Evolutionary conservation across 164 flowering plant species (phyloP).

Genomic region (Nelumbo lutea): DNA sequence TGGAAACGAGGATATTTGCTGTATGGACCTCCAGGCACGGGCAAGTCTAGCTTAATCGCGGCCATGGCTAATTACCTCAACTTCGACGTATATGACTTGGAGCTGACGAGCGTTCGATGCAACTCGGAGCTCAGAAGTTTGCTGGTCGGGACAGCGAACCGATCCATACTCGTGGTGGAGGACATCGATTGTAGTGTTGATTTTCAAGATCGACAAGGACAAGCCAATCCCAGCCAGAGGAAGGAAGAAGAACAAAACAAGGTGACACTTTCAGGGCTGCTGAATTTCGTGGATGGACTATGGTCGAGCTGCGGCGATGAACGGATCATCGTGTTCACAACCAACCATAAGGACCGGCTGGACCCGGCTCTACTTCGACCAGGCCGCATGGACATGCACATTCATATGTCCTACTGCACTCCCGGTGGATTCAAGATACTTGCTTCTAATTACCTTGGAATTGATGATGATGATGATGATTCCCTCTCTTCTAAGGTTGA

Average conservation of each 20-base stretch:
- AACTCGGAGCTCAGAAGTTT: conserved; percentile 48
- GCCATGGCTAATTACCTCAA: conserved; percentile 69
- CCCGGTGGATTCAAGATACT: conserved; percentile 38
- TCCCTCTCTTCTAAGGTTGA: conserved; percentile 23
- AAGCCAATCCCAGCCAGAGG: too few relatives aligned
- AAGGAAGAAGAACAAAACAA: neutral
- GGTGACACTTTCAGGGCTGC: conserved; percentile 43
- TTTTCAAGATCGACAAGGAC: conserved; percentile 19
- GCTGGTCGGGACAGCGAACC: conserved; percentile 34
- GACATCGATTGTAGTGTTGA: conserved; percentile 48
- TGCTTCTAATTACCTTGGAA: conserved; percentile 34
- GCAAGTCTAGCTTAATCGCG: conserved; percentile 70
- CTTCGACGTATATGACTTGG: conserved; percentile 59
- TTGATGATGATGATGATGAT: conserved; percentile 15
- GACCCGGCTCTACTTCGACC: conserved; percentile 47
- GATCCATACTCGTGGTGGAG: conserved; percentile 56
- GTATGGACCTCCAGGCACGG: conserved; percentile 72
- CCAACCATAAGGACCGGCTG: conserved; percentile 23
- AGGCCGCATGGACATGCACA: conserved; percentile 48
- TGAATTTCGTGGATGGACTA: conserved; percentile 37
- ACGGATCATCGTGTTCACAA: too few relatives aligned
- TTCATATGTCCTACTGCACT: conserved; percentile 49
- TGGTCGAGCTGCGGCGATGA: too few relatives aligned
- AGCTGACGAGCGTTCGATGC: conserved; percentile 39
- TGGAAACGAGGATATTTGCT: conserved; percentile 75